Evolutionary conservation across 208 protist genomes (phyloP), one percentile per base, ranked within the genome.

Genomic region (Acanthamoeba divionensis): DNA sequence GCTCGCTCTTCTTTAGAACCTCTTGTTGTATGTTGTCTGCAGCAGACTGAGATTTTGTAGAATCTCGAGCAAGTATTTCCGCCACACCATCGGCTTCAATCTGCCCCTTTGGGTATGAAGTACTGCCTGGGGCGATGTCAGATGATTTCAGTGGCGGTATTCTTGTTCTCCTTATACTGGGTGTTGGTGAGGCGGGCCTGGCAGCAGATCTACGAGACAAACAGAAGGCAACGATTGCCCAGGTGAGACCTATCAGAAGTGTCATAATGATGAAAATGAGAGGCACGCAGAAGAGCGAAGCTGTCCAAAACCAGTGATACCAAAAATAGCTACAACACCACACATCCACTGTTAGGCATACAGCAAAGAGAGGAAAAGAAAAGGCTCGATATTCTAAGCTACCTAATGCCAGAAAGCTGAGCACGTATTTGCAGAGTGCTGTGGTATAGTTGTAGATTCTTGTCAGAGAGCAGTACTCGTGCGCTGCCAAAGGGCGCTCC

Each of bases 291-390:
- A 79, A 41, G 10, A 18, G 45, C 67, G 55, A 57, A 9, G 67
- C 67, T n/a, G 67, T 79, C 24, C 50, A 79, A 47, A 79, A 79
- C 67, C 67, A 79, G 67, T 79, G 55, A 26, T 79, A 52, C 24
- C 67, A 79, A 52, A 79, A 79, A 24, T 79, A 79, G 21, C 67
- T 79, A 4, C 33, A n/a, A n/a, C n/a, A n/a, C n/a, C n/a, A n/a
- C n/a, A n/a, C n/a, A n/a, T 7, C 33, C 5, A 52, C 21, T n/a
- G n/a, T 69, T 29, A 69, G n/a, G 13, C n/a, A 24, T 69, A n/a
- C 26, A 29, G 26, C 62, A 69, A 41, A 12, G 62, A n/a, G 62
- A 29, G n/a, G 15, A 41, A 31, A 29, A 69, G 26, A 13, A 7
- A 18, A 38, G 38, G 21, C 44, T 13, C 29, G 26, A 48, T 7